These are phyloP conservation scores for Chlamydomonas incerta DNA, from an alignment of 139 green algal genomes.

Conservation along the genomic window DNA sequence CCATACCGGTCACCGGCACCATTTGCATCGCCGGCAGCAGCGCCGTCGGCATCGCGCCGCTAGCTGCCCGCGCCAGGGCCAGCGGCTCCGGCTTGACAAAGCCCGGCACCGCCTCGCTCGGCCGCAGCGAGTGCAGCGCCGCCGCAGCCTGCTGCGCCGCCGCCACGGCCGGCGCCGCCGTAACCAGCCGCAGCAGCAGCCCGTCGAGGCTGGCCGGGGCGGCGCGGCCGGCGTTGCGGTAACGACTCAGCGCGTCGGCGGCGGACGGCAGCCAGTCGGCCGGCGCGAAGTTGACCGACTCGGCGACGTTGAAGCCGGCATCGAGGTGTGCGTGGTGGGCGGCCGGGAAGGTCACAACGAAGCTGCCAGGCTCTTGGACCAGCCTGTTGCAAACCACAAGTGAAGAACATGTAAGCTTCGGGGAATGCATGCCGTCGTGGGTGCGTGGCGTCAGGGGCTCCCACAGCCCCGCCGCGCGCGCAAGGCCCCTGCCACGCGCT, in stretches of 20 bases:
- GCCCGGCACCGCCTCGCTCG: neutral
- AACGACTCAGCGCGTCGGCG: constrained; percentile 69
- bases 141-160: neutral
- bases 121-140: neutral
- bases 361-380: constrained; percentile 84
- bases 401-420: no score
- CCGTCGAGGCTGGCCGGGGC: constrained; percentile 77
- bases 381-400: constrained; percentile 55
- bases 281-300: constrained; percentile 95
- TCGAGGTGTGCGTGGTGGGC: constrained; percentile 92
- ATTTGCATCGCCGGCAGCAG: no score
- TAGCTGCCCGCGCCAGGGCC: neutral
- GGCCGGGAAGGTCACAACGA: constrained; percentile 93
- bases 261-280: constrained; percentile 90
- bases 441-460: no score
- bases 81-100: neutral
- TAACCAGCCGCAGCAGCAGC: constrained; percentile 73
- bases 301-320: constrained; percentile 85
- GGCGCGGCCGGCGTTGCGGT: constrained; percentile 67
- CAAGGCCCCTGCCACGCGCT: no score
- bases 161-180: constrained; percentile 27
- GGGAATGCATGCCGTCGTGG: no score
- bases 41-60: no score
- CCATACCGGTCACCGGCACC: no score
- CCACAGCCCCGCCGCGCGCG: no score